Conservation (phyloP, 495 filamentous ascomycete genomes). For the Cudoniella acicularis region DNA sequence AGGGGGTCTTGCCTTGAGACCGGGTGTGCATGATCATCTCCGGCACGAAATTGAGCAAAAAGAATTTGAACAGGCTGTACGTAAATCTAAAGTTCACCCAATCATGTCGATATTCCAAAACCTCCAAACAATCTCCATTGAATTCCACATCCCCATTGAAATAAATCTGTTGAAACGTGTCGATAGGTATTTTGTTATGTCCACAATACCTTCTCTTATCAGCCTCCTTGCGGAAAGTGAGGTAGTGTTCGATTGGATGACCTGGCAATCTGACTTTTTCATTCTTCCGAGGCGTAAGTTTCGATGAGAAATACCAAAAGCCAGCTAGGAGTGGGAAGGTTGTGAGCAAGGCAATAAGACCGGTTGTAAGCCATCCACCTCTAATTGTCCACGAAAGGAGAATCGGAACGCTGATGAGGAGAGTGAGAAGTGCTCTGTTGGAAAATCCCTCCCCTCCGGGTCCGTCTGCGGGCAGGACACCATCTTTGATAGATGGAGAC, state of each 20-base stretch:
- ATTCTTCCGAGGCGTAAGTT: conserved; percentile 67
- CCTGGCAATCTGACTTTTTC: conserved; percentile 75
- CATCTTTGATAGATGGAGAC: conserved; percentile 78
- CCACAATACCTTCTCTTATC: conserved; percentile 72
- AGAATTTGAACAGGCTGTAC: conserved; percentile 60
- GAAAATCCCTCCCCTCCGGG: conserved; percentile 67
- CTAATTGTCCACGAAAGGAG: conserved; percentile 66
- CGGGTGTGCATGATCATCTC: conserved; percentile 78
- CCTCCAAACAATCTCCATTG: conserved; percentile 76
- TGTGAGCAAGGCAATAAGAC: conserved; percentile 66
- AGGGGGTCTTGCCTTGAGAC: conserved; percentile 55
- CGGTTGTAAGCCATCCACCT: conserved; percentile 64
- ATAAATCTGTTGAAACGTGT: conserved; percentile 88
- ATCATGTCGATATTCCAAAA: conserved; percentile 80
- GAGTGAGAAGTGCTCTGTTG: conserved; percentile 55
- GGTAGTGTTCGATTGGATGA: conserved; percentile 77
- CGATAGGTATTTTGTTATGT: conserved; percentile 75
- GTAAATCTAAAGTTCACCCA: conserved; percentile 86
- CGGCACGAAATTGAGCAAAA: conserved; percentile 67
- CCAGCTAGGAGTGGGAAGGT: conserved; percentile 62
- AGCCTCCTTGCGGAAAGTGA: conserved; percentile 73
- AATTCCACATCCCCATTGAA: conserved; percentile 82
- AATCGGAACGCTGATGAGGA: conserved; percentile 56
- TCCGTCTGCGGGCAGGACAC: conserved; percentile 72
- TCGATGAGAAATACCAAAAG: conserved; percentile 68